Base-by-base conservation (phyloP, 768 basidiomycete genomes). In the Mrakia frigida region DNA sequence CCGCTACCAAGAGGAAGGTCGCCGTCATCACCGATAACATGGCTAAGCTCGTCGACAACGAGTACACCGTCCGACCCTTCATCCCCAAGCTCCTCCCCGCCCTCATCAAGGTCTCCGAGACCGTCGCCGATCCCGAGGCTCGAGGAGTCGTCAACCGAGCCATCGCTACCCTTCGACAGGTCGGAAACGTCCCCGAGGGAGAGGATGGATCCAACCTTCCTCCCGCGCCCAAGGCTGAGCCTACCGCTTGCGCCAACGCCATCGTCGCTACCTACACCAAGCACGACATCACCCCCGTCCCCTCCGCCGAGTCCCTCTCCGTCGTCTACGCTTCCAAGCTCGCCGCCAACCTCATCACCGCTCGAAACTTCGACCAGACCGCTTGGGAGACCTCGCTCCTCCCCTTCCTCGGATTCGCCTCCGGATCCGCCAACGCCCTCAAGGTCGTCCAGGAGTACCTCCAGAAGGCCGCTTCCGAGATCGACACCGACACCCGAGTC, bases 21-120 rank as follows among this genome's bases (percentile, higher is more conserved):
- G 94, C 93, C 81, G 95, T 98, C 81, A 98, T 98, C 79, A 88
- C 92, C 82, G 95, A 98, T 86, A 98, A 97, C 89, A 98, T 98
- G 95, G 84, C 95, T 82, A 97, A 97, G 87, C 90, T 98, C 82
- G 95, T 98, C 82, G 94, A 96, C 86, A 96, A 93, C 37, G 88
- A 90, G 73, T 86, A 93, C 85, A 96, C 94, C 71, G 95, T 98
- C 85, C 91, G 95, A 82, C 95, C 95, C 77, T 98, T 98, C 91
- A 82, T 98, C 80, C 94, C 94, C 81, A 94, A 92, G 85, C 90
- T 98, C 46, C 90, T 98, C 80, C 95, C 95, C 35, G 94, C 92
- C 80, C 88, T 98, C 75, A 88, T 98, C 87, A 98, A 98, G 89
- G 90, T 96, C 79, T 92, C 96, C 87, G 88, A 88, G 78, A 88